Evolutionary conservation across 768 basidiomycete genomes (phyloP).

Genomic region (Naematelia aurantialba): DNA sequence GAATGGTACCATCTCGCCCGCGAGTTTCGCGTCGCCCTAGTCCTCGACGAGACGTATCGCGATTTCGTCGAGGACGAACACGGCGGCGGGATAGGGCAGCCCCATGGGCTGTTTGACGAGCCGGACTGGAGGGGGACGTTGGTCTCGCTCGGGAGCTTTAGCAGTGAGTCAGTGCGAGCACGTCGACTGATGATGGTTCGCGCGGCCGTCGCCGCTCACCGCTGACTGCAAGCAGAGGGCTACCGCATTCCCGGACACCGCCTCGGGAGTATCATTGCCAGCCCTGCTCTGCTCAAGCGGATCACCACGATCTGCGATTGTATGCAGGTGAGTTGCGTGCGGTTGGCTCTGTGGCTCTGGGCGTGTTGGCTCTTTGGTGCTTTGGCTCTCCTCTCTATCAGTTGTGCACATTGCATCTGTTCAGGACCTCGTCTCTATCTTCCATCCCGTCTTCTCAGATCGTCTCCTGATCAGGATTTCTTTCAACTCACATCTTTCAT

Average conservation of each 20-base stretch:
- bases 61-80: slow-evolving; percentile 58
- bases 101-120: slow-evolving; percentile 46
- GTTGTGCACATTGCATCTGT: background rate
- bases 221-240: slow-evolving; percentile 29
- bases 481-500: too few species aligned
- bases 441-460: too few species aligned
- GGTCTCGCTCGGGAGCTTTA: slow-evolving; percentile 73
- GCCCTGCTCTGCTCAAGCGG: slow-evolving; percentile 57
- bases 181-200: too few species aligned
- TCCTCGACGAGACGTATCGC: slow-evolving; percentile 85
- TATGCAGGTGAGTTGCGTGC: slow-evolving; percentile 59
- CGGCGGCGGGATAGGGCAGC: slow-evolving; percentile 25
- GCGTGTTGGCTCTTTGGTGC: too few species aligned
- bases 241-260: slow-evolving; percentile 66
- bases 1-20: slow-evolving; percentile 63
- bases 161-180: too few species aligned
- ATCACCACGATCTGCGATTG: slow-evolving; percentile 68
- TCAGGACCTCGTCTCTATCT: background rate
- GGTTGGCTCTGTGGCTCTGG: too few species aligned
- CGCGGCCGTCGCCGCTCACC: background rate
- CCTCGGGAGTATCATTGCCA: slow-evolving; percentile 67
- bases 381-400: background rate
- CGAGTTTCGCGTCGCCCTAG: slow-evolving; percentile 60
- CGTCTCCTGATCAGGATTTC: background rate
- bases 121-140: slow-evolving; percentile 62